A percentile compares a stretch with the other conserved stretches of the same genome.
Evolutionary conservation across 495 filamentous ascomycete genomes (phyloP).

Genomic region (Xanthoparmelia taractica): DNA sequence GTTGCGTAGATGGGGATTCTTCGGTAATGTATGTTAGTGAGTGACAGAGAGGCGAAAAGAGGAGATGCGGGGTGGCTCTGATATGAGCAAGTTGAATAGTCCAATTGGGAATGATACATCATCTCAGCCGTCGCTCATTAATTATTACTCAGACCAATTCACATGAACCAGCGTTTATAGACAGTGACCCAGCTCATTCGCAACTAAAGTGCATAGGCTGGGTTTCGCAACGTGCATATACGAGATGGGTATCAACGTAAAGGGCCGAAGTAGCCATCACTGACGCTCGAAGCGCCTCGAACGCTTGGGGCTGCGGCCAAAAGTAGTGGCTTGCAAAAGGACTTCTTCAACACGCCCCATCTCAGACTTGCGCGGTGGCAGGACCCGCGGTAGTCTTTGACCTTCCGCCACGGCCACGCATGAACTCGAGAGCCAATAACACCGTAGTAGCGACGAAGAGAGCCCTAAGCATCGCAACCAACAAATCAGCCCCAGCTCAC

Average conservation of each 20-base stretch:
- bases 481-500: background rate
- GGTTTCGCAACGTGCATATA: background rate
- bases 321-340: background rate
- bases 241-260: background rate
- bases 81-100: background rate
- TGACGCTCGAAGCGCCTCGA: background rate
- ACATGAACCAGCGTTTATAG: background rate
- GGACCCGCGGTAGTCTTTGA: background rate
- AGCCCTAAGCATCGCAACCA: conserved; percentile 36
- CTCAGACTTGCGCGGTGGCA: background rate
- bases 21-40: too few relatives aligned
- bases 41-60: background rate
- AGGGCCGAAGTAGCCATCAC: background rate
- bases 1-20: too few relatives aligned
- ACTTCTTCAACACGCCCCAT: background rate
- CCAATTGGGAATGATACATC: background rate
- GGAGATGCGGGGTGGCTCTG: too few relatives aligned
- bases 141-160: background rate
- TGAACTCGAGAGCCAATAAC: conserved; percentile 33
- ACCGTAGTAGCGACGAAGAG: conserved; percentile 45
- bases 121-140: background rate
- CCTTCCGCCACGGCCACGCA: conserved; percentile 22
- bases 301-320: background rate
- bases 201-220: background rate
- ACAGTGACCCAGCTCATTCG: background rate